Conservation (phyloP, 257 asterid species). For the Jacaranda mimosifolia region DNA sequence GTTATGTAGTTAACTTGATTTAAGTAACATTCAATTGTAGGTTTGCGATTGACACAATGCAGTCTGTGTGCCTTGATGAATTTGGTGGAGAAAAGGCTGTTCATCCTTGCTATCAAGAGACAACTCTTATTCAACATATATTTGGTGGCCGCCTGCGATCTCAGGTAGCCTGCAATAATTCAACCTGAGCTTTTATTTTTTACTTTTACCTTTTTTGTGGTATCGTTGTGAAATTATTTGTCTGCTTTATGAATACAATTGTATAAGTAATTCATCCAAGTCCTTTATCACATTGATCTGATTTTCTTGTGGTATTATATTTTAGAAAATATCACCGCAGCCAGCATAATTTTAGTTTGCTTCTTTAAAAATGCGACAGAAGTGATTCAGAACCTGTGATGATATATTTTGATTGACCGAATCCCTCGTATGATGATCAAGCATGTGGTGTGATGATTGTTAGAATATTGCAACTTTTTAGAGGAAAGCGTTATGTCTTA, state of each 20-base stretch:
- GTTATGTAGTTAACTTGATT: slow-evolving; percentile 13
- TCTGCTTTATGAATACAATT: neutral
- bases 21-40: slow-evolving; percentile 47
- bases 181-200: slow-evolving; percentile 14
- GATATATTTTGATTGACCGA: slow-evolving; percentile 19
- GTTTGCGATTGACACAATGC: slow-evolving; percentile 99
- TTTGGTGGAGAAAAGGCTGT: slow-evolving; percentile 95
- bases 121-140: slow-evolving; percentile 96
- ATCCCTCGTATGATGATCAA: neutral
- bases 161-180: slow-evolving; percentile 66
- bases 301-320: neutral
- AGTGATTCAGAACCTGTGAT: slow-evolving; percentile 3
- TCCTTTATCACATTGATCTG: neutral
- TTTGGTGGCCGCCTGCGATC: slow-evolving; percentile 97
- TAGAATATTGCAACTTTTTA: slow-evolving; percentile 1
- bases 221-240: neutral
- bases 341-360: neutral
- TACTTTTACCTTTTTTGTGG: neutral
- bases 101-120: slow-evolving; percentile 83
- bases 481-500: neutral
- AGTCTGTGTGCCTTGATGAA: slow-evolving; percentile 92
- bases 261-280: neutral
- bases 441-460: neutral
- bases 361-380: neutral
- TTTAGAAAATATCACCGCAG: neutral